These are phyloP conservation scores for Ceratobasidium sp. DNA, from an alignment of 1,284 basidiomycete species.

Conservation along the genomic window DNA sequence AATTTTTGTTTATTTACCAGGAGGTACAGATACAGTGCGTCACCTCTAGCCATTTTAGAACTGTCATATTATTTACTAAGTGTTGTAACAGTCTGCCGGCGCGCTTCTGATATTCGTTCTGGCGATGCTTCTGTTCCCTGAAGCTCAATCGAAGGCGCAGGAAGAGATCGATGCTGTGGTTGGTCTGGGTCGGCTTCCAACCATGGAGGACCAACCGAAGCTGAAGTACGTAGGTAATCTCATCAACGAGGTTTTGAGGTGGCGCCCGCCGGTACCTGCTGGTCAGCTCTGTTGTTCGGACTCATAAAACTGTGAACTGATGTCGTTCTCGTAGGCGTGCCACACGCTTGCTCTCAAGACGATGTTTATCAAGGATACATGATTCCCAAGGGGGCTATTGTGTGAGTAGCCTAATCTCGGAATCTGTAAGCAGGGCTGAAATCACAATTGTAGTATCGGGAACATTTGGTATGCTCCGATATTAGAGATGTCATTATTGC, in stretches of 20 bases:
- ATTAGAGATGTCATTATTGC: background rate
- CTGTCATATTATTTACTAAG: background rate
- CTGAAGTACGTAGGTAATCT: constrained; percentile 40
- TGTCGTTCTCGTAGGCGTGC: constrained; percentile 52
- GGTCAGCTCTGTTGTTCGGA: constrained; percentile 2
- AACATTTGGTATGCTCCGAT: constrained; percentile 11
- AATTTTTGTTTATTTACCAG: background rate
- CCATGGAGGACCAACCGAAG: constrained; percentile 28
- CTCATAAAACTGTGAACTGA: background rate
- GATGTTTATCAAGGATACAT: constrained; percentile 59
- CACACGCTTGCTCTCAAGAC: constrained; percentile 57
- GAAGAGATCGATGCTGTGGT: constrained; percentile 40
- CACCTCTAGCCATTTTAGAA: background rate
- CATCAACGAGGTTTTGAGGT: constrained; percentile 45
- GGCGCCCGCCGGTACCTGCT: constrained; percentile 26
- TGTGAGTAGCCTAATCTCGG: background rate
- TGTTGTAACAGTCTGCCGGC: background rate
- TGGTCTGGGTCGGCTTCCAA: constrained; percentile 28
- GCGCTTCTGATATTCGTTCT: constrained; percentile 24
- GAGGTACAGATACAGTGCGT: constrained; percentile 14
- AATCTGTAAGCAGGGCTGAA: background rate
- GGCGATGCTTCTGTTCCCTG: constrained; percentile 46
- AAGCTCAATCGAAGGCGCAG: constrained; percentile 28
- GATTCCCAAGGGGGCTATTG: constrained; percentile 57
- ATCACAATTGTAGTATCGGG: background rate